Evolutionary conservation across 1,284 basidiomycete genomes (phyloP).

Genomic region (Ganoderma resinaceum): DNA sequence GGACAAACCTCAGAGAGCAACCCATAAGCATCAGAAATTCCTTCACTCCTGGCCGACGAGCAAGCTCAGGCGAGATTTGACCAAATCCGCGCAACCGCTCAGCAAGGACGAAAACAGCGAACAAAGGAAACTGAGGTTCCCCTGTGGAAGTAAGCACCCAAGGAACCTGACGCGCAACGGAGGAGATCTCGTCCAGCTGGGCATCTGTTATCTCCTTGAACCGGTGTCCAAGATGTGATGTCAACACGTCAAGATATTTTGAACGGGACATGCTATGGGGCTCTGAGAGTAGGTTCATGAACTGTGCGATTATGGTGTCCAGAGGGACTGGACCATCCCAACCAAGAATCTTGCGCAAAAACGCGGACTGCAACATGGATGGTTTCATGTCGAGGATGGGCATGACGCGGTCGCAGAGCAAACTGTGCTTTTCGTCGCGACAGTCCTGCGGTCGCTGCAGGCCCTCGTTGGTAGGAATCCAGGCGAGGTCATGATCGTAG

Average conservation of each 20-base stretch:
- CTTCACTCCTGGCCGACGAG: constrained; percentile 2
- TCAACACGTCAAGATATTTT: constrained; percentile 16
- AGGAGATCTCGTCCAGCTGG: constrained; percentile 2
- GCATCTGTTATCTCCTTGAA: not conserved
- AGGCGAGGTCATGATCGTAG: constrained; percentile 12
- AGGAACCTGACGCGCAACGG: not conserved
- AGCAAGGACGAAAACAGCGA: constrained; percentile 8
- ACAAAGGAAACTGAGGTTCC: not conserved
- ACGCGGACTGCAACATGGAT: not conserved
- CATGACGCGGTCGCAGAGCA: constrained; percentile 27
- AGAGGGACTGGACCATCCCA: constrained; percentile 25
- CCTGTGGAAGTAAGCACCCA: constrained; percentile 13
- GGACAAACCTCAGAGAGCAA: constrained; percentile 13
- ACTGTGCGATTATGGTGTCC: constrained; percentile 20
- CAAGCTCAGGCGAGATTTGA: constrained; percentile 8
- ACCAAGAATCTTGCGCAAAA: constrained; percentile 18
- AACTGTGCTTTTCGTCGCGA: constrained; percentile 15
- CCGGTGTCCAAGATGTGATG: constrained; percentile 25
- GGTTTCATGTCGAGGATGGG: constrained; percentile 15
- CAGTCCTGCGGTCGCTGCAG: constrained; percentile 8
- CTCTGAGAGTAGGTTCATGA: constrained; percentile 15
- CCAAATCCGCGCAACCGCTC: constrained; percentile 8
- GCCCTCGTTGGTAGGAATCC: constrained; percentile 23
- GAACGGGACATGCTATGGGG: not conserved
- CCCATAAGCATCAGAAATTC: constrained; percentile 15